Conservation (phyloP, 306 rosid species). For the Astragalus glycyphyllos region DNA sequence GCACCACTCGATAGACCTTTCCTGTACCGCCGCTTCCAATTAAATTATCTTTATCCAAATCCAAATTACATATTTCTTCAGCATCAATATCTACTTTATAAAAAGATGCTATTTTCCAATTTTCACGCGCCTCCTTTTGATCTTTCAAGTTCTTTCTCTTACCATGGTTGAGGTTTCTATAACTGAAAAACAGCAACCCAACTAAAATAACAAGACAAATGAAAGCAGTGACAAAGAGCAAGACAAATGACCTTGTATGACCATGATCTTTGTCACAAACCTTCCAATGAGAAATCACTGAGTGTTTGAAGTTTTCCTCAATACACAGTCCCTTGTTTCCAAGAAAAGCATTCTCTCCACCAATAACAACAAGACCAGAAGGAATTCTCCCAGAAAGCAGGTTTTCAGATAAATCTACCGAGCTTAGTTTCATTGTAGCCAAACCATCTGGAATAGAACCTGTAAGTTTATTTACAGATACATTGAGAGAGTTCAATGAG, state of each 20-base stretch:
- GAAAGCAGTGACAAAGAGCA: slow-evolving; percentile 58
- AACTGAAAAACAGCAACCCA: slow-evolving; percentile 56
- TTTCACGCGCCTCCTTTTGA: slow-evolving; percentile 52
- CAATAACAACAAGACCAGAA: slow-evolving; percentile 64
- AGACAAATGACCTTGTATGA: slow-evolving; percentile 46
- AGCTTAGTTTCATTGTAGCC: slow-evolving; percentile 74
- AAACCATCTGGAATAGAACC: slow-evolving; percentile 76
- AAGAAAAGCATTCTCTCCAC: slow-evolving; percentile 73
- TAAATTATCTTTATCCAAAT: slow-evolving; percentile 73
- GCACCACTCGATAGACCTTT: slow-evolving; percentile 79
- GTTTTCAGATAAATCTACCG: slow-evolving; percentile 82
- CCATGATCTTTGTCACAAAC: slow-evolving; percentile 52
- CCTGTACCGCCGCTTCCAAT: slow-evolving; percentile 93
- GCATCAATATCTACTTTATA: slow-evolving; percentile 74
- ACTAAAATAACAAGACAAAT: slow-evolving; percentile 55
- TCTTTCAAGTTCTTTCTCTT: slow-evolving; percentile 40
- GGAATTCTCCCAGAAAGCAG: slow-evolving; percentile 76
- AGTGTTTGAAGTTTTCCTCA: slow-evolving; percentile 51
- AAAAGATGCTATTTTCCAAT: slow-evolving; percentile 84
- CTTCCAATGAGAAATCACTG: slow-evolving; percentile 52
- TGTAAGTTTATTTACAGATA: slow-evolving; percentile 70
- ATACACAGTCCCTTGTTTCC: slow-evolving; percentile 80
- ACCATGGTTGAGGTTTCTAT: slow-evolving; percentile 55
- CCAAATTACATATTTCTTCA: slow-evolving; percentile 72
- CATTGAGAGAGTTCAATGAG: slow-evolving; percentile 81